Conservation (phyloP, 225 moss, liverwort and hornwort species). For the Pseudisothecium myosuroides region DNA sequence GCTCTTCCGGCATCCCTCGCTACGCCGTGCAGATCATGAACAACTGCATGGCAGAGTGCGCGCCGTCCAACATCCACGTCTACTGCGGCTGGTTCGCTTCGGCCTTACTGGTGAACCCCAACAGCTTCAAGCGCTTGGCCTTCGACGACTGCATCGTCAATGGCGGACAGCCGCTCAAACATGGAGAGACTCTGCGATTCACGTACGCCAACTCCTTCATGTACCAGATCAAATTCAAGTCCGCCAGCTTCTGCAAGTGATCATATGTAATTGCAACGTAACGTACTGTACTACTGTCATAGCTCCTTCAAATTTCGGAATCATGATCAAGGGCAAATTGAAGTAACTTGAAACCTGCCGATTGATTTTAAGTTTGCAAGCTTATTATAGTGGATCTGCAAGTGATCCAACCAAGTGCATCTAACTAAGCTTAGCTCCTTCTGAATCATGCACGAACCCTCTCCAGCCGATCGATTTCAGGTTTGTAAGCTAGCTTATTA, state of each 20-base stretch:
- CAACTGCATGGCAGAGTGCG: constrained; percentile 30
- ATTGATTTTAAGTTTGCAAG: background rate
- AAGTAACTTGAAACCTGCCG: background rate
- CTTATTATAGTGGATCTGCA: background rate
- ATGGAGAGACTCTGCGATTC: constrained; percentile 33
- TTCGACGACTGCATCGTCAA: constrained; percentile 34
- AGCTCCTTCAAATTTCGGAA: background rate
- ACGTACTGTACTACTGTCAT: background rate
- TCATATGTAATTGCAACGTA: background rate
- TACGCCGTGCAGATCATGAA: constrained; percentile 45
- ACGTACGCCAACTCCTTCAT: constrained; percentile 43
- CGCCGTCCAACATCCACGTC: constrained; percentile 36
- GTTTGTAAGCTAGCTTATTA: no score
- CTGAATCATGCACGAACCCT: background rate
- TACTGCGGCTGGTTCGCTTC: constrained; percentile 48
- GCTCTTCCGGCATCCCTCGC: constrained; percentile 27
- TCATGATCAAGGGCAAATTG: background rate
- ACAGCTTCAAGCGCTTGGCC: constrained; percentile 26
- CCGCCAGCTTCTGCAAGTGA: constrained; percentile 37
- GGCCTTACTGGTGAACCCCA: constrained; percentile 29
- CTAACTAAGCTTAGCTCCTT: background rate
- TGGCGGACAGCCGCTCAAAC: constrained; percentile 27
- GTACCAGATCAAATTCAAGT: constrained; percentile 28
- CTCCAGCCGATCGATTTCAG: background rate
- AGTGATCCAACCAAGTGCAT: background rate